phyloP scores from a whole-genome alignment of 345 rosid genomes.

The Eucalyptus globulus region DNA sequence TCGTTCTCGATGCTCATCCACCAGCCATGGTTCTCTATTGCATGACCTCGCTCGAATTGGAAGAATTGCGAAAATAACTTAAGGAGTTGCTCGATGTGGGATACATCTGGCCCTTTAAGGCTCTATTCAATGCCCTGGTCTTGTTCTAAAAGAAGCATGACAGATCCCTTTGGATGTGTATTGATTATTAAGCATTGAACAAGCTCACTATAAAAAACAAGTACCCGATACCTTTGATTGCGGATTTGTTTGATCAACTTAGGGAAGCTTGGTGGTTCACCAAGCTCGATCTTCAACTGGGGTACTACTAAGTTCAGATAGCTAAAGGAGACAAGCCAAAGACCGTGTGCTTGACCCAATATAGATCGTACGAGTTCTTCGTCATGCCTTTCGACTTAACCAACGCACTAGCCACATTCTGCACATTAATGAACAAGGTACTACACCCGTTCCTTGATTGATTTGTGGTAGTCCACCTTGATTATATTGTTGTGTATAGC shows the following conservation, averaged over 20 bases:
- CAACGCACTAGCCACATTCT: not conserved
- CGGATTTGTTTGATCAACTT: not conserved
- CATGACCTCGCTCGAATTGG: fast-evolving
- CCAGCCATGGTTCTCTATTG: too few species aligned
- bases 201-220: not conserved
- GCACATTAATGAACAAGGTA: not conserved
- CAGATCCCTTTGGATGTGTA: not conserved
- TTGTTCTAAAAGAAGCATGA: not conserved
- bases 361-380: not conserved
- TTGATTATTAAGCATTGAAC: not conserved
- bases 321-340: not conserved
- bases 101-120: too few species aligned
- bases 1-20: not conserved
- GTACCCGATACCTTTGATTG: not conserved
- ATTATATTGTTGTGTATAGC: not conserved
- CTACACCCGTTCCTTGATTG: not conserved
- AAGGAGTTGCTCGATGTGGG: too few species aligned
- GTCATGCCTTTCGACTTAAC: not conserved
- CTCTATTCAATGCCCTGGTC: fast-evolving
- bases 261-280: not conserved
- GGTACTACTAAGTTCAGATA: not conserved
- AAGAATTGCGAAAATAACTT: too few species aligned
- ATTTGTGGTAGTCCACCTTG: not conserved
- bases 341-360: not conserved
- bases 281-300: not conserved